Evolutionary conservation across 2,329 filamentous ascomycete species (phyloP).

Genomic region (Fusarium robinianum): DNA sequence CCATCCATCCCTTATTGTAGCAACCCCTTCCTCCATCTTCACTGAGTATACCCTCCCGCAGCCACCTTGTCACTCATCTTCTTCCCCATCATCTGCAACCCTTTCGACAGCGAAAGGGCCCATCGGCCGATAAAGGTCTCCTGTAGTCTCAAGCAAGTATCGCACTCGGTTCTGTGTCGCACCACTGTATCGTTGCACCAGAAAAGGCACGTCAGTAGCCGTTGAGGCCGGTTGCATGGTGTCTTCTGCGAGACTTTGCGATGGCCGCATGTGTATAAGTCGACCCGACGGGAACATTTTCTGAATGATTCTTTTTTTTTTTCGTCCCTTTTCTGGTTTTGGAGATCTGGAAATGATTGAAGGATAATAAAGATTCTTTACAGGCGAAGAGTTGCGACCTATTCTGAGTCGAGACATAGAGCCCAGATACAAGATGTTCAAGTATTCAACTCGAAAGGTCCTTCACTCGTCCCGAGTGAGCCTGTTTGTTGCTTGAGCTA

Average conservation of each 20-base stretch:
- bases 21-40: too few species aligned
- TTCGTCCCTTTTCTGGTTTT: too few species aligned
- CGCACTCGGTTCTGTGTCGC: background rate
- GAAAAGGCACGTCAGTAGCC: constrained; percentile 2
- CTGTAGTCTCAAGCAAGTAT: background rate
- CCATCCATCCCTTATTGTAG: too few species aligned
- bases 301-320: background rate
- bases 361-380: too few species aligned
- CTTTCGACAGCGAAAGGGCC: background rate
- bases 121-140: background rate
- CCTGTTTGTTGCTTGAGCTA: too few species aligned
- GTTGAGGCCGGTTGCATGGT: constrained; percentile 26
- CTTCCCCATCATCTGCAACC: background rate
- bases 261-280: constrained; percentile 38
- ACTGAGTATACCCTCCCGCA: background rate
- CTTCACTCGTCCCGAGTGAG: too few species aligned
- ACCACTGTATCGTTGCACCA: constrained; percentile 1
- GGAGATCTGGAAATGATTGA: too few species aligned
- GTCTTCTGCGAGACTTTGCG: constrained; percentile 34
- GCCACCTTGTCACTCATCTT: background rate
- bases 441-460: too few species aligned
- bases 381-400: too few species aligned
- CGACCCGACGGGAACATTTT: constrained; percentile 11
- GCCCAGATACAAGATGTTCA: too few species aligned
- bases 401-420: too few species aligned